Conservation (phyloP, 2,329 filamentous ascomycete genomes). For the Myriangium duriaei region DNA sequence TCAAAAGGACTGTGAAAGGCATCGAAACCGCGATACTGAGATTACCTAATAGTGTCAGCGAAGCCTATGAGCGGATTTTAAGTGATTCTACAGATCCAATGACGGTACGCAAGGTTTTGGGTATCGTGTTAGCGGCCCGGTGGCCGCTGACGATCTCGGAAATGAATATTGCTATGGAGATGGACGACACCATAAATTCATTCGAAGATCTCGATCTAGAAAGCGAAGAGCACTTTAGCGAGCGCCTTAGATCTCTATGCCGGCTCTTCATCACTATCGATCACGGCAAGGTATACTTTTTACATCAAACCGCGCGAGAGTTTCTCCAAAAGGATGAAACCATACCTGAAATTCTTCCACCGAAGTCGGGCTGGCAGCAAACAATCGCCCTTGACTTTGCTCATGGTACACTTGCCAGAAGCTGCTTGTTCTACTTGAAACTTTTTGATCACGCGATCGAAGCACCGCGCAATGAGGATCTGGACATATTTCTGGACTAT, state of each 20-base stretch:
- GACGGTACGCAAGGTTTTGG: conserved; percentile 13
- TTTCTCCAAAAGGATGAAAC: too few species aligned
- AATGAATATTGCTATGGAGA: conserved; percentile 13
- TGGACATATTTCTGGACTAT: neutral
- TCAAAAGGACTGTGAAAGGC: conserved; percentile 10
- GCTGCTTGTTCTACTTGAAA: neutral
- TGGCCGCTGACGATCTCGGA: conserved; percentile 17
- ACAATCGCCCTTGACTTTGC: too few species aligned
- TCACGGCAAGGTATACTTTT: conserved; percentile 16
- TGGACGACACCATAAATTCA: conserved; percentile 1
- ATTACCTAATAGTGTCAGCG: conserved; percentile 18
- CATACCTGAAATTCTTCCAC: too few species aligned
- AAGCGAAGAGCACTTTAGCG: neutral
- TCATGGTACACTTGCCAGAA: too few species aligned
- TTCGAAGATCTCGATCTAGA: conserved; percentile 4
- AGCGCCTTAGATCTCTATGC: conserved; percentile 13
- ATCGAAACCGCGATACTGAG: conserved; percentile 13
- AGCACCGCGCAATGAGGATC: neutral
- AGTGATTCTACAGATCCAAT: neutral
- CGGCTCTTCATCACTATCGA: conserved; percentile 19
- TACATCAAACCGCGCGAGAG: conserved; percentile 21
- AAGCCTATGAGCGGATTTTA: conserved; percentile 20
- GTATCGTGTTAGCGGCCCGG: conserved; percentile 17
- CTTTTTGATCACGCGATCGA: neutral
- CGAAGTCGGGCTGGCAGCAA: neutral